Base-by-base conservation (phyloP, 208 protist species). In the Leishmania major region DNA sequence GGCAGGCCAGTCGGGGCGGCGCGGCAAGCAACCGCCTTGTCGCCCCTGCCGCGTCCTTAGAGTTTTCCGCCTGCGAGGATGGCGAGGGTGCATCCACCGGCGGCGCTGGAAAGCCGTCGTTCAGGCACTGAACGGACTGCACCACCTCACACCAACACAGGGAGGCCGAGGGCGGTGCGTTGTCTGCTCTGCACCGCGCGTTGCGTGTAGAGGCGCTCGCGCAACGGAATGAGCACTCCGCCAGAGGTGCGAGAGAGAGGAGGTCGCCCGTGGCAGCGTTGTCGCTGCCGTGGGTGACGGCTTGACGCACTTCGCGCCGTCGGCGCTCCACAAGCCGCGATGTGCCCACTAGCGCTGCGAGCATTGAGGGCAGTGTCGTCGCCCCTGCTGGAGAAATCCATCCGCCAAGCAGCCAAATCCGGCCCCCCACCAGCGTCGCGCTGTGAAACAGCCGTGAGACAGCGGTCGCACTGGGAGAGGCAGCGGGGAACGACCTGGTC, bases 1-100 rank as follows among this genome's bases (percentile, higher is more conserved):
- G 91, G 57, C 87, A 92, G 0, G 89, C 87, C 13, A 94, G 17
- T 28, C 84, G 88, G 60, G 89, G 91, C 10, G 88, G 59, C 3
- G 73, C 17, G 31, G 25, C 45, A 74, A 74, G 37, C 31, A 8
- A 22, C 37, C 51, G 19, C 6, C 35, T 13, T 53, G 25, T 22
- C 47, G 47, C 11, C 17, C 6, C 43, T 37, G n/a, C 3, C 62
- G 3, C 17, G 8, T 81, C 49, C 28, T 1, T n/a, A 17, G 22
- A 59, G 35, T 75, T 60, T 11, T 25, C 25, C 31, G 60, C 13
- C 66, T n/a, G 31, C 49, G n/a, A n/a, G 0, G 37, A 66, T 2
- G 75, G 70, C 43, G 6, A 49, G 64, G 57, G 66, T 31, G 69
- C 66, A 15, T 80, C 69, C 25, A 86, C 74, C 10, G 82, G 62